Evolutionary conservation across 2,329 filamentous ascomycete species (phyloP).

Genomic region (Colletotrichum gigasporum): DNA sequence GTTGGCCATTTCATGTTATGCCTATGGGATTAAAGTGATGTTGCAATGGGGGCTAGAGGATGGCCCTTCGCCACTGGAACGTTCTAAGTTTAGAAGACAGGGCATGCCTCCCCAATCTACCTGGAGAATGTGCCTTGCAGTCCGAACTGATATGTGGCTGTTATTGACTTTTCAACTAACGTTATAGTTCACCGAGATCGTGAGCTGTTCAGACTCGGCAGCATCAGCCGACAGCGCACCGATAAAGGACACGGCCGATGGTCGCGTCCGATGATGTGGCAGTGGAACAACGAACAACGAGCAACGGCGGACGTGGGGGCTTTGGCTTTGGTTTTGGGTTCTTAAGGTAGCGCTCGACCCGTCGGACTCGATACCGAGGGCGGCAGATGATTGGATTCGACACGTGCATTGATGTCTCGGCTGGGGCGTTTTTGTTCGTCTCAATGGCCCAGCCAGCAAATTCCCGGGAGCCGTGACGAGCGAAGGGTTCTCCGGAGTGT

Average conservation of each 20-base stretch:
- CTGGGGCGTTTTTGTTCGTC: background rate
- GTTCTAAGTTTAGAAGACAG: background rate
- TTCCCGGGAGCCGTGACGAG: background rate
- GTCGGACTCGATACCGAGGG: constrained; percentile 12
- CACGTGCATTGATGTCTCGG: background rate
- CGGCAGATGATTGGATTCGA: background rate
- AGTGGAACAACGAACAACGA: too few relatives aligned
- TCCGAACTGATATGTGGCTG: too few relatives aligned
- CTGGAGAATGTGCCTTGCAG: too few relatives aligned
- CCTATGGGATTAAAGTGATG: background rate
- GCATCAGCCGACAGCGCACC: background rate
- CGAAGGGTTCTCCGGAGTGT: background rate
- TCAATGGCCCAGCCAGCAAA: constrained; percentile 4
- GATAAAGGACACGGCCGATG: background rate
- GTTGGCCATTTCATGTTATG: background rate
- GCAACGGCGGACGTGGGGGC: too few relatives aligned
- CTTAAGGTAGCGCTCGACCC: background rate
- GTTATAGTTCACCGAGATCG: background rate
- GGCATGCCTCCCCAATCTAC: background rate
- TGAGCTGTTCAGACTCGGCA: background rate
- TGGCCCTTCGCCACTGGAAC: background rate
- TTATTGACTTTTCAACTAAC: too few relatives aligned
- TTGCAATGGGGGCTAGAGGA: background rate
- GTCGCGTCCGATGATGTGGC: too few relatives aligned
- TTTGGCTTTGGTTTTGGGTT: too few relatives aligned